Percentiles rank a stretch among this genome's conserved stretches.
These are phyloP conservation scores for Fusarium sp. DNA, from an alignment of 2,329 filamentous ascomycete species.

Conservation along the genomic window DNA sequence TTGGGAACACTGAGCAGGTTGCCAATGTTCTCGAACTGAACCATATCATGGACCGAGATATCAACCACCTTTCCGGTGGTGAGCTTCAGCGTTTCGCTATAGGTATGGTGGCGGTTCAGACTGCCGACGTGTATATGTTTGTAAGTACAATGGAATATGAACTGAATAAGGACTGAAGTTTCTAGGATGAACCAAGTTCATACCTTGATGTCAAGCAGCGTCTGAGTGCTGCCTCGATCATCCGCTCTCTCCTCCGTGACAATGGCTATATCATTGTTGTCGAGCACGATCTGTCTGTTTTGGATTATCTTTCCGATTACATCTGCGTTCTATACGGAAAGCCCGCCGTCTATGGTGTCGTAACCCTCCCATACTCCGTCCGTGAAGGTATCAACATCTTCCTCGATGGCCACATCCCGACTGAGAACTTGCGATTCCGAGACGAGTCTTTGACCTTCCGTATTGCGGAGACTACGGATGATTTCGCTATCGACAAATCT, in stretches of 20 bases:
- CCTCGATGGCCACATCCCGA: slow-evolving; percentile 96
- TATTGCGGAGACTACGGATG: slow-evolving; percentile 87
- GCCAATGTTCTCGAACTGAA: slow-evolving; percentile 85
- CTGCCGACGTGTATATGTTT: slow-evolving; percentile 99
- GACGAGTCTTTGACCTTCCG: slow-evolving; percentile 97
- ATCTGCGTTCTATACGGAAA: slow-evolving; percentile 97
- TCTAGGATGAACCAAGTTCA: slow-evolving; percentile 98
- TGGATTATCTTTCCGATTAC: slow-evolving; percentile 98
- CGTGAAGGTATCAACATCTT: slow-evolving; percentile 99
- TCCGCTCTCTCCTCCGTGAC: slow-evolving; percentile 86
- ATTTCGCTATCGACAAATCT: slow-evolving; percentile 84
- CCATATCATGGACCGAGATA: slow-evolving; percentile 91
- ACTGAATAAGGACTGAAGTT: no score
- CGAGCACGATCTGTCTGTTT: slow-evolving; percentile 97
- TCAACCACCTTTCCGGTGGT: slow-evolving; percentile 91
- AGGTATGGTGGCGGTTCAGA: slow-evolving; percentile 92
- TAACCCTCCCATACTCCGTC: slow-evolving; percentile 93
- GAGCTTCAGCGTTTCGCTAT: slow-evolving; percentile 98
- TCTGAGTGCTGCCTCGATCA: slow-evolving; percentile 89
- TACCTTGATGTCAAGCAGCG: slow-evolving; percentile 99
- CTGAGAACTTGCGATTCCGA: slow-evolving; percentile 97
- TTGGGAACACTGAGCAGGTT: slow-evolving; percentile 84
- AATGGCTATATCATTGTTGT: slow-evolving; percentile 98
- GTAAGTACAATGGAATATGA: no score
- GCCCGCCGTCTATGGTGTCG: slow-evolving; percentile 96